These are phyloP conservation scores for Cystobasidiaceae sp. DNA, from an alignment of 1,284 basidiomycete genomes.

Conservation along the genomic window DNA sequence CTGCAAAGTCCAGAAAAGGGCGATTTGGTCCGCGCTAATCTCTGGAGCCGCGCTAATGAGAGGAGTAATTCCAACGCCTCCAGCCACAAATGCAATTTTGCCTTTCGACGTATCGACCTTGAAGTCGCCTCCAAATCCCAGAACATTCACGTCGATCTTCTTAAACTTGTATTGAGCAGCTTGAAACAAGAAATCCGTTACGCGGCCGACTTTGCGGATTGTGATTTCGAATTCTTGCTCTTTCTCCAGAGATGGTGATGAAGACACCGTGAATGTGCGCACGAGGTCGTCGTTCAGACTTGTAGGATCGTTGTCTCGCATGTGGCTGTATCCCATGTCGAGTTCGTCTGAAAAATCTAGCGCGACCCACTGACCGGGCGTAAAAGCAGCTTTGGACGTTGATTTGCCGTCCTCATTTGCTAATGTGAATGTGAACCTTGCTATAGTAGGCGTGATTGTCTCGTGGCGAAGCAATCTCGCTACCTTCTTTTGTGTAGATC, in stretches of 20 bases:
- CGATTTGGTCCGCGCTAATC: not conserved
- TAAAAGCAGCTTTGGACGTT: constrained; percentile 47
- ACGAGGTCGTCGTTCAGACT: constrained; percentile 60
- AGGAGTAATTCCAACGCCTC: constrained; percentile 59
- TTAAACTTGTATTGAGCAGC: constrained; percentile 46
- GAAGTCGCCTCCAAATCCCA: constrained; percentile 51
- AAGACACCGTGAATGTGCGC: constrained; percentile 62
- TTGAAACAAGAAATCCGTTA: constrained; percentile 55
- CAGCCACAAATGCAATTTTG: constrained; percentile 54
- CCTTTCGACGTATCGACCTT: constrained; percentile 38
- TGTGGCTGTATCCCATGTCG: constrained; percentile 54
- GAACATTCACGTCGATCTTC: constrained; percentile 46
- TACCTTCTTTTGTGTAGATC: not conserved
- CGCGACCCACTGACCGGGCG: constrained; percentile 56
- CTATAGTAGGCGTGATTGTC: not conserved
- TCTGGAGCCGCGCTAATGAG: constrained; percentile 49
- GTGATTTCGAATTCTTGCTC: constrained; percentile 51
- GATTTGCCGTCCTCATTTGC: not conserved
- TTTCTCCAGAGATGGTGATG: constrained; percentile 38
- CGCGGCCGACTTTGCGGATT: constrained; percentile 54
- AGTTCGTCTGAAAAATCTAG: constrained; percentile 56
- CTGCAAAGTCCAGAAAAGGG: constrained; percentile 13
- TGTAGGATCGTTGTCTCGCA: constrained; percentile 52
- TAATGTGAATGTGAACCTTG: constrained; percentile 54
- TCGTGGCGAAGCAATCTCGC: constrained; percentile 7